Evolutionary conservation across 179 eudicot species (phyloP), one percentile per base, ranked within the genome.

Genomic region (Silene coronaria): DNA sequence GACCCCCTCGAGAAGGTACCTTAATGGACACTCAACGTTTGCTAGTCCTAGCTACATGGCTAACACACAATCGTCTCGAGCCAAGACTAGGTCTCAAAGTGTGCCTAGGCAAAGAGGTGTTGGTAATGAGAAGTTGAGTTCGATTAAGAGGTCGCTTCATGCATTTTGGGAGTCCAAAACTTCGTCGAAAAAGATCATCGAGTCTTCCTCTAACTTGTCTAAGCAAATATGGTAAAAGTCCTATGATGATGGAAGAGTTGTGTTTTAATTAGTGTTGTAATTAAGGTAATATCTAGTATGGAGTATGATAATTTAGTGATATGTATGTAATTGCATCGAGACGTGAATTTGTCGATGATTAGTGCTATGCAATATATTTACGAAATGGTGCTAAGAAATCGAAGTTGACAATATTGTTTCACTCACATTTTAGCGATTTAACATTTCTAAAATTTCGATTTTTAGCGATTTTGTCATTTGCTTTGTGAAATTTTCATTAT

Each of bases 61-160:
- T 12, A 82, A 87, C 80, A 92, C 97, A 0, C 85, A 89, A 61
- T 92, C 97, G 2, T 91, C 84, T 63, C 81, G 79, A 70, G 97
- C 97, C 14, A 92, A 88, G 75, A 10, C 84, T 5, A 75, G 98
- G 87, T 89, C 97, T 32, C 91, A 89, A 19, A 93, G 96, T 23
- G 97, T 94, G 23, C 96, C 98, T 7, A 86, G 86, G 77, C 91
- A 85, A 72, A 83, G 98, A 80, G 77, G 77, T 23, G 82, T 64
- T 58, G 75, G 70, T 45, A 14, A 71, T 23, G 88, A 89, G 58
- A 88, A 84, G 72, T 73, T 64, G 26, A 79, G 84, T 38, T 71
- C 89, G 1, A 75, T 67, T 59, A 82, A 72, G 80, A 78, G 86
- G 78, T 76, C 76, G 14, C 80, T 80, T 32, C 81, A 77, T 3